Conservation (phyloP, 192 early-diverging fungal species). For the Funneliformis mosseae region DNA sequence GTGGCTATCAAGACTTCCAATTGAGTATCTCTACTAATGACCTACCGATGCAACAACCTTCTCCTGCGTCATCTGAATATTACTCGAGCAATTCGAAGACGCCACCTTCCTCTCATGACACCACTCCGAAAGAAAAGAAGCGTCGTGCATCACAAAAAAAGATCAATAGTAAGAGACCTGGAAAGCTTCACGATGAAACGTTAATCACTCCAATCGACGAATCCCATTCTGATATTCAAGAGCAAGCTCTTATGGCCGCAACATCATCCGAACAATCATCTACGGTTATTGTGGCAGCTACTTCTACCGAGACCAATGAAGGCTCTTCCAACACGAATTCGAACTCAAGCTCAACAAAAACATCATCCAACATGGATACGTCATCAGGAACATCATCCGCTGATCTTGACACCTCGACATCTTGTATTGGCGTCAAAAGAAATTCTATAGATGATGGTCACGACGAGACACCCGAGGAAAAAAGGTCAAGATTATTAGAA, state of each 20-base stretch:
- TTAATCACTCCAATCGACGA: not conserved
- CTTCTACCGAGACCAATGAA: too few species aligned
- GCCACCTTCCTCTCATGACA: not conserved
- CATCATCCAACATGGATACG: too few species aligned
- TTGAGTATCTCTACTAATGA: not conserved
- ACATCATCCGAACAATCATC: too few species aligned
- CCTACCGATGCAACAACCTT: not conserved
- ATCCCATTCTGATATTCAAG: too few species aligned
- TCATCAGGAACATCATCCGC: too few species aligned
- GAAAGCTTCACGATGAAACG: not conserved
- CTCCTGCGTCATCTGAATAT: not conserved
- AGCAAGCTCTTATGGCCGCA: too few species aligned
- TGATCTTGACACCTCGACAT: too few species aligned
- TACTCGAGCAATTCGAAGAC: not conserved
- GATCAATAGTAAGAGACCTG: not conserved
- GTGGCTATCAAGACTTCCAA: not conserved
- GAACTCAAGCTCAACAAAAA: too few species aligned
- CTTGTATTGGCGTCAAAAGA: too few species aligned
- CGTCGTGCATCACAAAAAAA: not conserved
- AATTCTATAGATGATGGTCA: not conserved
- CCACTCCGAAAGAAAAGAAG: not conserved
- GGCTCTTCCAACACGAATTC: too few species aligned
- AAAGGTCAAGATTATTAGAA: constrained; percentile 47
- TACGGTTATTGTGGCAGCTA: too few species aligned
- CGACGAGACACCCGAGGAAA: constrained; percentile 34